Base-by-base conservation (phyloP, 1,284 basidiomycete species). In the Ustilago trichophora region DNA sequence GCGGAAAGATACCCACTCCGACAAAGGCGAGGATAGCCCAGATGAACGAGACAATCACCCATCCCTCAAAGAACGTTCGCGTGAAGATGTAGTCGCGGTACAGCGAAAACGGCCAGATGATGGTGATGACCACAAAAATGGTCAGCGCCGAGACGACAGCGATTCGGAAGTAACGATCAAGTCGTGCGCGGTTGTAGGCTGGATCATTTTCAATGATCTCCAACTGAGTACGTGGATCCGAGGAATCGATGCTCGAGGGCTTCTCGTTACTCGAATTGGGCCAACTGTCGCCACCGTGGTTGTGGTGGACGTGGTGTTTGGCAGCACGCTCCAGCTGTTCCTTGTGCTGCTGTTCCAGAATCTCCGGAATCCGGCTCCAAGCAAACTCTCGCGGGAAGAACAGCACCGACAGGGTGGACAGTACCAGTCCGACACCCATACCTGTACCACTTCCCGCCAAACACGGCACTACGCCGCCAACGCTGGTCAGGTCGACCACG, bases 21-120 rank as follows among this genome's bases (percentile, higher is more conserved):
- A 57, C 25, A 37, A 79, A 77, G 3, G 59, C 72, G 15, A 74
- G 31, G 36, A 73, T 42, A 6, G 75, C 75, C 78, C 78, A 80
- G 34, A 78, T 68, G 43, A 78, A 58, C 6, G 56, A 56, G 21
- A 80, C 78, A 3, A 72, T 57, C 10, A 77, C 58, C 78, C 78
- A 80, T 18, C 78, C 78, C 10, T 56, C 47, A 46, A 80, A 80
- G 58, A 80, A 81, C n/a, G 38, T 47, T 24, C 52, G 50, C 9
- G 59, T 56, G 50, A 81, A 81, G 43, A 80, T 72, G 66, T 79
- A 80, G 51, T 73, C 66, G 8, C 78, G 63, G 54, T 79, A 81
- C 35, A 81, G 71, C 9, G 63, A 63, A 32, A 80, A 75, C 2
- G 80, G 80, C 72, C 72, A 79, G 32, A 81, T 73, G 55, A 81